Base-by-base conservation (phyloP, 2,329 filamentous ascomycete species). In the Colletotrichum siamense region DNA sequence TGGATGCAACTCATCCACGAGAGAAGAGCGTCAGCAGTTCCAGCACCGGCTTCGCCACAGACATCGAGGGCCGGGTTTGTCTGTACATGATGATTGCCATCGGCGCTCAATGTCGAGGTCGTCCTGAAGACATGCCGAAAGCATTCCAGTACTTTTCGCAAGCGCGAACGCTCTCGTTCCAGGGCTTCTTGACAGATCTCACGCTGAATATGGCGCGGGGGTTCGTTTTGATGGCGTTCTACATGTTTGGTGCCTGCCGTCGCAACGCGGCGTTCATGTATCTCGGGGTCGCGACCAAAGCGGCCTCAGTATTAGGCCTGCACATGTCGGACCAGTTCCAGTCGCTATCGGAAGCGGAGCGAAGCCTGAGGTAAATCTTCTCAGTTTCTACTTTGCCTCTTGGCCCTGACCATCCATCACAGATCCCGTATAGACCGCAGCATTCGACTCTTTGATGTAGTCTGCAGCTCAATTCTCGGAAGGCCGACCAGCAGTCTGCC, bases 211-310 rank as follows among this genome's bases (percentile, higher is more conserved):
- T 91, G 79, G 87, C 91, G 6, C 84, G 88, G 18, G 83, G 85
- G 0, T 92, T 91, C 76, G 81, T 91, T 0, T 83, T 92, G 18
- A 89, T 92, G 87, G 86, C 90, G 1, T 91, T 91, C 77, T 92
- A 91, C 78, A 90, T 92, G 87, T 85, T 91, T 5, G 90, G 89
- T 0, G 89, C 89, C 6, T 92, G 91, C 69, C 89, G 89, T 36
- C 85, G 91, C 10, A 92, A 92, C 72, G 87, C 91, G 1, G 91
- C 91, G 0, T 93, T 92, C 69, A 92, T 93, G 89, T 93, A 93
- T 71, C 81, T 93, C 4, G 91, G 91, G 0, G 88, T 93, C 10
- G 91, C 91, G 2, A 86, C 89, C 0, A 88, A 90, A 69, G 89
- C 91, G 1, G 91, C 91, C 1, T 88, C 89, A 5, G 89, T 90